Conservation (phyloP, 192 early-diverging fungal species). For the Coemansia sp. region DNA sequence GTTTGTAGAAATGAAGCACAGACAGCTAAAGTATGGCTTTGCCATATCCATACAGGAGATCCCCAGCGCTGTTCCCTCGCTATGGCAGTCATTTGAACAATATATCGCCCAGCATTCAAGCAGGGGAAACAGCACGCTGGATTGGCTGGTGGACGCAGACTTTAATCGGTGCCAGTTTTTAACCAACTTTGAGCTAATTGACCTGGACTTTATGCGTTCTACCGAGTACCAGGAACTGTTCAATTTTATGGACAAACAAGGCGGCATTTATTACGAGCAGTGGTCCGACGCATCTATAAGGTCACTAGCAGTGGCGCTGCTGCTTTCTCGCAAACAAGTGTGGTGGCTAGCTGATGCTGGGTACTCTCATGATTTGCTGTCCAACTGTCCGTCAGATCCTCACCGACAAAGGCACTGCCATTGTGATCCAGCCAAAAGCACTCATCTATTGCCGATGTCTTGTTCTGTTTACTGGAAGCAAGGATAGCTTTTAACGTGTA, state of each 20-base stretch:
- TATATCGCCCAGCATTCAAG: neutral
- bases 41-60: constrained; percentile 19
- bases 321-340: constrained; percentile 50
- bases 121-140: constrained; percentile 13
- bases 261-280: constrained; percentile 54
- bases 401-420: constrained; percentile 23
- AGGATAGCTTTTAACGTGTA: too few species aligned
- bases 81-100: neutral
- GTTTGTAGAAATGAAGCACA: constrained; percentile 7
- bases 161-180: constrained; percentile 65
- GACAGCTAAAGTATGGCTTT: constrained; percentile 19
- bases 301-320: constrained; percentile 58
- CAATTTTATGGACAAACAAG: constrained; percentile 48
- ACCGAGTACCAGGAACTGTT: constrained; percentile 56
- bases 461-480: constrained; percentile 27
- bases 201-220: constrained; percentile 63
- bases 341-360: constrained; percentile 64
- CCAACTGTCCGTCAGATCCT: constrained; percentile 61
- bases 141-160: constrained; percentile 8
- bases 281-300: constrained; percentile 59
- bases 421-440: constrained; percentile 33
- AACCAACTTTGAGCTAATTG: constrained; percentile 79
- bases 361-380: constrained; percentile 56
- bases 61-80: constrained; percentile 3
- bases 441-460: constrained; percentile 29